Percentiles rank a stretch among this genome's conserved stretches.
phyloP scores from a whole-genome alignment of 2,329 filamentous ascomycete genomes.

The Neofusicoccum cordaticola region DNA sequence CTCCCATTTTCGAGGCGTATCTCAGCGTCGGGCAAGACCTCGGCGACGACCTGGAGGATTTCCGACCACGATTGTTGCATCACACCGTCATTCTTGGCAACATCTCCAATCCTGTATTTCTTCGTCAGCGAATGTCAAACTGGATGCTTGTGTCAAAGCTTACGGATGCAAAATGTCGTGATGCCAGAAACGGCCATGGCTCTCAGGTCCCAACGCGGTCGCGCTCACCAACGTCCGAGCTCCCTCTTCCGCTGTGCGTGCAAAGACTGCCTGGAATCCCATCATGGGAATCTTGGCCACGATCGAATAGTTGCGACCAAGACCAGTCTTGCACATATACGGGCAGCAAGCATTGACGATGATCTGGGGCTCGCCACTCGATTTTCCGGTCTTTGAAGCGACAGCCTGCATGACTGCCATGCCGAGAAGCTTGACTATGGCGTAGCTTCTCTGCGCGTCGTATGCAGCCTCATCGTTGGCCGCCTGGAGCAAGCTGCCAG shows the following conservation, averaged over 20 bases:
- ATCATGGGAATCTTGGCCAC: conserved; percentile 21
- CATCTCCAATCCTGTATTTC: too few species aligned
- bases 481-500: background rate
- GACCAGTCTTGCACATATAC: conserved; percentile 18
- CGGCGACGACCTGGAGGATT: too few species aligned
- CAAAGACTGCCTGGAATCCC: conserved; percentile 26
- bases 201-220: conserved; percentile 30
- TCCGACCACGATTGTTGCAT: too few species aligned
- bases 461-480: background rate
- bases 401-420: conserved; percentile 30
- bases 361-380: background rate
- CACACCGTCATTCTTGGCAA: too few species aligned
- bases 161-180: conserved; percentile 31
- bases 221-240: conserved; percentile 40
- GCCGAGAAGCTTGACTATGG: conserved; percentile 34
- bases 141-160: background rate
- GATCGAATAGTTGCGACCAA: conserved; percentile 15
- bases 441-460: conserved; percentile 25
- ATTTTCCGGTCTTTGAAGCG: conserved; percentile 16
- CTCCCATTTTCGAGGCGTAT: too few species aligned
- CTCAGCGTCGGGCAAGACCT: too few species aligned
- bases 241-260: conserved; percentile 40
- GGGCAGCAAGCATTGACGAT: conserved; percentile 19
- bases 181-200: conserved; percentile 36
- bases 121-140: too few species aligned